A percentile compares a stretch with the other conserved stretches of the same genome.
Conservation (phyloP, 305 asterid genomes). For the Solanum hybrid region DNA sequence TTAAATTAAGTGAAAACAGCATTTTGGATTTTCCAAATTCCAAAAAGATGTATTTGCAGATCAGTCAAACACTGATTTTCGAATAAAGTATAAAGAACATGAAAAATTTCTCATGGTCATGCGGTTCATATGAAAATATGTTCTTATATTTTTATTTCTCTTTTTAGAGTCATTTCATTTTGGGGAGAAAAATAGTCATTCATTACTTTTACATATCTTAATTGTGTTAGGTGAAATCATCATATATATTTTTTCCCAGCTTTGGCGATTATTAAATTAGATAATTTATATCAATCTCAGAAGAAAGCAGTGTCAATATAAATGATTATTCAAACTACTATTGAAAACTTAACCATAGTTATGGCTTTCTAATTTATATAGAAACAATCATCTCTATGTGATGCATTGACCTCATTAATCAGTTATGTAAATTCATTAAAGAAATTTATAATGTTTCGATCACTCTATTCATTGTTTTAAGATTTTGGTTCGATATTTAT, state of each 20-base stretch:
- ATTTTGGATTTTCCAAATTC: background rate
- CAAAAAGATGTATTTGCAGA: background rate
- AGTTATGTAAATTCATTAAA: background rate
- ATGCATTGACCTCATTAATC: background rate
- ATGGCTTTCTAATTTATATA: background rate
- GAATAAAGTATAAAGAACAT: background rate
- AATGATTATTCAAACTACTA: background rate
- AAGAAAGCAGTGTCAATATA: background rate
- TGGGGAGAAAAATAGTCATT: background rate
- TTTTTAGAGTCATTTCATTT: background rate
- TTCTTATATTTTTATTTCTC: background rate
- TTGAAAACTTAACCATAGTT: background rate
- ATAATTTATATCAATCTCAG: background rate
- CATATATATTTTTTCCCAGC: background rate
- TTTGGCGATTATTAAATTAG: background rate
- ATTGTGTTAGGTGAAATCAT: background rate
- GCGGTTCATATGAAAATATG: background rate
- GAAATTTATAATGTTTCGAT: background rate
- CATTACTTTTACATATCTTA: background rate
- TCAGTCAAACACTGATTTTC: background rate
- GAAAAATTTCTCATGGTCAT: background rate
- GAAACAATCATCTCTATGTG: background rate
- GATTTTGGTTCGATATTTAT: background rate
- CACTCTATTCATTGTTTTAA: background rate
- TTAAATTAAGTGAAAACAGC: background rate